Percentiles rank a stretch among this genome's conserved stretches.
These are phyloP conservation scores for Candida sithepensis DNA, from an alignment of 805 yeast species.

Conservation along the genomic window DNA sequence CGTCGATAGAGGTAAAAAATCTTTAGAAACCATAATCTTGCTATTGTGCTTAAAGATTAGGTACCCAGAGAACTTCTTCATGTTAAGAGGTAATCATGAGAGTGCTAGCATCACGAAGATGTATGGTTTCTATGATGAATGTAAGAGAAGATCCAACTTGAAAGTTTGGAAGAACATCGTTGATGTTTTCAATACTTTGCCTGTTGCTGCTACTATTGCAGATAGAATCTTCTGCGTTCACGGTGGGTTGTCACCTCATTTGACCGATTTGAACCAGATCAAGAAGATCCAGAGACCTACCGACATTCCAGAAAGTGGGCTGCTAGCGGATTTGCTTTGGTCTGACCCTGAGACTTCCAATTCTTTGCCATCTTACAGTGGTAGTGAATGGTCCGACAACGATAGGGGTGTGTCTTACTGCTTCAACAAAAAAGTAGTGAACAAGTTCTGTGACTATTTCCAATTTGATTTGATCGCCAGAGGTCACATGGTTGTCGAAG, in stretches of 20 bases:
- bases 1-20: conserved; percentile 57
- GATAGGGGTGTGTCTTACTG: conserved; percentile 82
- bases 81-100: conserved; percentile 59
- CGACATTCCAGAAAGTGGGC: conserved; percentile 77
- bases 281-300: conserved; percentile 74
- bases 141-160: conserved; percentile 46
- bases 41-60: conserved; percentile 52
- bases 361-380: background rate
- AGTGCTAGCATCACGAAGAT: conserved; percentile 56
- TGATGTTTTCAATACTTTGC: conserved; percentile 56
- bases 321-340: conserved; percentile 77
- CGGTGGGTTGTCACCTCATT: conserved; percentile 75
- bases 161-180: conserved; percentile 50
- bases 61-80: conserved; percentile 58
- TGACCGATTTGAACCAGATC: conserved; percentile 62
- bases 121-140: conserved; percentile 60
- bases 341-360: conserved; percentile 64
- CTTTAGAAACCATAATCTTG: conserved; percentile 51
- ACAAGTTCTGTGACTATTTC: conserved; percentile 59
- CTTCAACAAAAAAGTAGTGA: conserved; percentile 72
- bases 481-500: conserved; percentile 89
- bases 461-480: conserved; percentile 74
- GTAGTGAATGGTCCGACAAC: conserved; percentile 69
- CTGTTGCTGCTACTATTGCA: conserved; percentile 59
- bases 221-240: conserved; percentile 58